Percentiles rank a stretch among this genome's conserved stretches.
Evolutionary conservation across 2,329 filamentous ascomycete species (phyloP).

Genomic region (Arthrobotrys pseudoclavata): DNA sequence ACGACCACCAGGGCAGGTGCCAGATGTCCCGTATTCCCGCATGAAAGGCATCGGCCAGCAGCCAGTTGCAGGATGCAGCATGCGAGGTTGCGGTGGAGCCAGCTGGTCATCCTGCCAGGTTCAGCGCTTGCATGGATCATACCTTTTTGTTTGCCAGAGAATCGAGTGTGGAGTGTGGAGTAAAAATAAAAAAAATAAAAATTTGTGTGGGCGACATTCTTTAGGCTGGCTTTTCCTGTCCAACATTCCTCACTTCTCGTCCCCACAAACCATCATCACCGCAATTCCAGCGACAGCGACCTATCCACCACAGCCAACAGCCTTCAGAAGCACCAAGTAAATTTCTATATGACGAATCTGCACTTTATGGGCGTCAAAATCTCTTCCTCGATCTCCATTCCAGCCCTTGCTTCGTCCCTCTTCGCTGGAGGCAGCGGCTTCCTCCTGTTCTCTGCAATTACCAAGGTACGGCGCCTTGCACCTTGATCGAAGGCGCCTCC

Average conservation of each 20-base stretch:
- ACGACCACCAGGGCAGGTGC: slow-evolving; percentile 35
- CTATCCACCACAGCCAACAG: slow-evolving; percentile 1
- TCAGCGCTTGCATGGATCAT: not conserved
- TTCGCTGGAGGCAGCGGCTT: slow-evolving; percentile 51
- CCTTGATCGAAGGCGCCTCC: slow-evolving; percentile 47
- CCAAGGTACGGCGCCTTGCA: slow-evolving; percentile 52
- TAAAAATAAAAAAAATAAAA: slow-evolving; percentile 26
- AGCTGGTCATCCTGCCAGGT: slow-evolving; percentile 42
- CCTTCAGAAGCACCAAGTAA: slow-evolving; percentile 10
- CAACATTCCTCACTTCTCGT: slow-evolving; percentile 45
- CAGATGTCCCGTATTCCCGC: slow-evolving; percentile 29
- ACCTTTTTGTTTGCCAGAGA: slow-evolving; percentile 2
- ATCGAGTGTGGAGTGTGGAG: slow-evolving; percentile 1
- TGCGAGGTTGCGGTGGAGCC: slow-evolving; percentile 32
- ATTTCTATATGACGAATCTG: slow-evolving; percentile 53
- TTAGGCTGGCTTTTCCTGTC: slow-evolving; percentile 32
- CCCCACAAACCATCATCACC: slow-evolving; percentile 40
- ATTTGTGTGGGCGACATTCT: slow-evolving; percentile 27
- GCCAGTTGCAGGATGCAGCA: slow-evolving; percentile 20
- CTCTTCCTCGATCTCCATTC: slow-evolving; percentile 49
- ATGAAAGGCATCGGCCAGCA: slow-evolving; percentile 16
- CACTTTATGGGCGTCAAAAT: slow-evolving; percentile 59
- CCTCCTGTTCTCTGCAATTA: slow-evolving; percentile 57
- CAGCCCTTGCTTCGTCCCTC: slow-evolving; percentile 52
- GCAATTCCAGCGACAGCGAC: slow-evolving; percentile 31